A percentile compares a stretch with the other conserved stretches of the same genome.
phyloP scores from a whole-genome alignment of 805 yeast genomes.

The Candida alai region DNA sequence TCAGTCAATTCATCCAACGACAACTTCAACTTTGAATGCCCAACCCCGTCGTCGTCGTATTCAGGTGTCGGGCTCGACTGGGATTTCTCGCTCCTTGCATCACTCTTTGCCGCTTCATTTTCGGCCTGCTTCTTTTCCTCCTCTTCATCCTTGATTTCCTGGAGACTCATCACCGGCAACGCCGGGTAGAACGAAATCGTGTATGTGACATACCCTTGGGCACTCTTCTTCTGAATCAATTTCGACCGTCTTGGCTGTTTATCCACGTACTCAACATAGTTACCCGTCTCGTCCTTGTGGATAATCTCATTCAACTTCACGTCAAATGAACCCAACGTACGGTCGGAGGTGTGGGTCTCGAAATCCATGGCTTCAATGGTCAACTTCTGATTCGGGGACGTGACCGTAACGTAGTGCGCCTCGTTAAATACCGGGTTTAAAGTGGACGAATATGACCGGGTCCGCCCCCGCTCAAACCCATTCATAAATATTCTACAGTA shows the following conservation, averaged over 20 bases:
- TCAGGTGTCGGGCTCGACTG: conserved; percentile 24
- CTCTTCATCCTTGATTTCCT: conserved; percentile 60
- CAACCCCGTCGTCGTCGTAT: conserved; percentile 34
- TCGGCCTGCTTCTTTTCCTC: conserved; percentile 33
- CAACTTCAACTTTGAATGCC: conserved; percentile 44
- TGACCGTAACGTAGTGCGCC: conserved; percentile 73
- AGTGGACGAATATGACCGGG: conserved; percentile 61
- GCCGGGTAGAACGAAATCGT: conserved; percentile 80
- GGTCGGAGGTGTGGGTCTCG: conserved; percentile 72
- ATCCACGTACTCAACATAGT: conserved; percentile 54
- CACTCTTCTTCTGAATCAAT: conserved; percentile 71
- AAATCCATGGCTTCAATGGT: conserved; percentile 92
- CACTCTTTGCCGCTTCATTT: conserved; percentile 32
- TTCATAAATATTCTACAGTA: conserved; percentile 77
- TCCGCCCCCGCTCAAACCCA: conserved; percentile 73
- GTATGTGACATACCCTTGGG: conserved; percentile 77
- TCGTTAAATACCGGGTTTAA: conserved; percentile 85
- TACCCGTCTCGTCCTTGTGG: conserved; percentile 61
- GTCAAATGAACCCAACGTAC: conserved; percentile 81
- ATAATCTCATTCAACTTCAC: conserved; percentile 65
- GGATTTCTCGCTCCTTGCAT: conserved; percentile 23
- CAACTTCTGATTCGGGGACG: conserved; percentile 77
- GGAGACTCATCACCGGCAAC: conserved; percentile 71
- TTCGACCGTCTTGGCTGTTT: conserved; percentile 55
- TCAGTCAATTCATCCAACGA: conserved; percentile 54